Percentiles rank a stretch among this genome's conserved stretches.
Evolutionary conservation across 441 rosid species (phyloP).

Genomic region (Rhodomyrtus psidioides): DNA sequence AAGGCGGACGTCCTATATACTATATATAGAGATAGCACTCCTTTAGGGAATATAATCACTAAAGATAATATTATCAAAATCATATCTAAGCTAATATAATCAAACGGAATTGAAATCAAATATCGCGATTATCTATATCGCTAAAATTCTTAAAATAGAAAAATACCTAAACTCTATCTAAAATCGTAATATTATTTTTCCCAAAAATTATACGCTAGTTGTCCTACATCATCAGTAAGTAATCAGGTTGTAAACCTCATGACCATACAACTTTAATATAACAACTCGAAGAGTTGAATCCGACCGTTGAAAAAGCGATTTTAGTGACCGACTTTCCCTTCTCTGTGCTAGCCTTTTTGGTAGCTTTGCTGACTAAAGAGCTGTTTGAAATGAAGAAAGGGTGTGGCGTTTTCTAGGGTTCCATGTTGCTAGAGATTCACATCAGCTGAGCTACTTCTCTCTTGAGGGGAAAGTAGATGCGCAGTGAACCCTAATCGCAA

Average conservation of each 20-base stretch:
- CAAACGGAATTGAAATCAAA: too few relatives aligned
- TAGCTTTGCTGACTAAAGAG: not conserved
- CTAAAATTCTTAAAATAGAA: too few relatives aligned
- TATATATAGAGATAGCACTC: too few relatives aligned
- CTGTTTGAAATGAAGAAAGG: not conserved
- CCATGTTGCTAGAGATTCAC: not conserved
- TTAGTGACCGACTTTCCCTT: not conserved
- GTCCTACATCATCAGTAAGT: too few relatives aligned
- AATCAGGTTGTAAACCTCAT: not conserved
- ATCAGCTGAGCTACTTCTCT: not conserved
- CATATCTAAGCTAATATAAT: too few relatives aligned
- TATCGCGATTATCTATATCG: too few relatives aligned
- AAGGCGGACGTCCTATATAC: too few relatives aligned
- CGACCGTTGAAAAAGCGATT: not conserved
- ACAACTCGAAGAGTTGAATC: not conserved
- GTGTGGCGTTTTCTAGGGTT: not conserved
- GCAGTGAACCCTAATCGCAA: not conserved
- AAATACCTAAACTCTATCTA: too few relatives aligned
- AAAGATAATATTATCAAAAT: too few relatives aligned
- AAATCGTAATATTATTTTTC: too few relatives aligned
- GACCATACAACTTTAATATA: not conserved
- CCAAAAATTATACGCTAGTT: too few relatives aligned
- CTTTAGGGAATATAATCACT: too few relatives aligned
- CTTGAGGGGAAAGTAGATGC: not conserved
- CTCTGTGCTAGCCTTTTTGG: not conserved